These are phyloP conservation scores for Flueggea neowawraea DNA, from an alignment of 441 rosid species.

Conservation along the genomic window DNA sequence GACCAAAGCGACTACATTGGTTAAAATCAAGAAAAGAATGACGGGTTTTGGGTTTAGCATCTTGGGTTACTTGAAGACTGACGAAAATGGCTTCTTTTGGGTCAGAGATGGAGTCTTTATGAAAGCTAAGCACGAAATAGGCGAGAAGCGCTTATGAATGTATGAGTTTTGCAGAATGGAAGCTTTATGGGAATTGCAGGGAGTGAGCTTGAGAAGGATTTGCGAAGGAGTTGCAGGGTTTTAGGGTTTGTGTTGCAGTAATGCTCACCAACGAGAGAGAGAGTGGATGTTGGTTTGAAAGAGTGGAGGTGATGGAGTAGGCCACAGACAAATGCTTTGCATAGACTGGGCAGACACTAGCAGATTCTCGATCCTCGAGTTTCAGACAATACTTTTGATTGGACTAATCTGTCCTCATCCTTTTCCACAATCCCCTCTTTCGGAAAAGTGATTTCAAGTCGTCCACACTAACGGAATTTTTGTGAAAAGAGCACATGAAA, in stretches of 20 bases:
- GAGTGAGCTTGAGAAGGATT: too few relatives aligned
- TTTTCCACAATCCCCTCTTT: neutral
- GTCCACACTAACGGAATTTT: too few relatives aligned
- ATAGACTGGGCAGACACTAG: constrained; percentile 18
- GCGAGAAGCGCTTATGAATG: too few relatives aligned
- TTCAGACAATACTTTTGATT: neutral
- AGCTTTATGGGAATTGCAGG: too few relatives aligned
- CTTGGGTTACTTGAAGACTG: neutral
- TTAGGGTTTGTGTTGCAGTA: too few relatives aligned
- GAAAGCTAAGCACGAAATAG: neutral
- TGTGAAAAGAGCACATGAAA: too few relatives aligned
- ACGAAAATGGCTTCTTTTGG: too few relatives aligned
- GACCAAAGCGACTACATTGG: constrained; percentile 37
- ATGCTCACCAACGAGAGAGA: constrained; percentile 10
- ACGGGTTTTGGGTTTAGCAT: constrained; percentile 14
- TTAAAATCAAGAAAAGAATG: constrained; percentile 24
- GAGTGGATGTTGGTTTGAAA: neutral
- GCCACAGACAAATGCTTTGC: constrained; percentile 16
- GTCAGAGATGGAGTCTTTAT: neutral
- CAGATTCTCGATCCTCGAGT: constrained; percentile 33
- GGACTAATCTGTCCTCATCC: constrained; percentile 26
- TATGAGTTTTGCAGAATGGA: too few relatives aligned
- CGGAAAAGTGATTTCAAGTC: too few relatives aligned
- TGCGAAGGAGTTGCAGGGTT: too few relatives aligned
- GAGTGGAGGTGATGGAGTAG: constrained; percentile 1